Conservation (phyloP, 1,284 basidiomycete genomes). For the Tilletia caries region DNA sequence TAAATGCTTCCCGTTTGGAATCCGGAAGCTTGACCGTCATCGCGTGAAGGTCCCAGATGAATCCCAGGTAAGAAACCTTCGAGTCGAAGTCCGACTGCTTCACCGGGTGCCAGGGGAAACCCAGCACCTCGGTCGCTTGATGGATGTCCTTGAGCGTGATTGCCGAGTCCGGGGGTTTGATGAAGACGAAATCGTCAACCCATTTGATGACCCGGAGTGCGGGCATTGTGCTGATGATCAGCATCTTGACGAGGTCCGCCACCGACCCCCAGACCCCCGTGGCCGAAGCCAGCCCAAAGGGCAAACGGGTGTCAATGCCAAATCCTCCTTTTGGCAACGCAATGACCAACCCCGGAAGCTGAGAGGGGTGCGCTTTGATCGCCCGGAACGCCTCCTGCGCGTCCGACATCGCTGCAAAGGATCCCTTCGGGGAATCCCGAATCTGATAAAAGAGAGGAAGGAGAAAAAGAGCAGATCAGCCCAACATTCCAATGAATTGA, state of each 20-base stretch:
- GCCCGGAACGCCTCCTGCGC: too few species aligned
- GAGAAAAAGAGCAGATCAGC: too few species aligned
- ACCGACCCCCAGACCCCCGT: slow-evolving; percentile 3
- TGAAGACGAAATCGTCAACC: slow-evolving; percentile 8
- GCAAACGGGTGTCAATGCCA: background rate
- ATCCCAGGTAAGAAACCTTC: background rate
- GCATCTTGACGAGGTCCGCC: background rate
- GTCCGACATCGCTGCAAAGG: too few species aligned
- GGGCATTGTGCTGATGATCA: background rate
- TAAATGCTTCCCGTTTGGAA: background rate
- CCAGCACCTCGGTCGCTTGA: background rate
- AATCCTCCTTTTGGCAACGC: too few species aligned
- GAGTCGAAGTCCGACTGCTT: background rate
- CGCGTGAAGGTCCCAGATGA: background rate
- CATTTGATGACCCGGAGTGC: background rate
- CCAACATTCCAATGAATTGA: too few species aligned
- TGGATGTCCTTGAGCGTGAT: background rate
- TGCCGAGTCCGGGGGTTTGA: background rate
- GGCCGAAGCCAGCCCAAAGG: background rate
- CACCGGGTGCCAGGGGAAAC: slow-evolving; percentile 5
- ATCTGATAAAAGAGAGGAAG: too few species aligned
- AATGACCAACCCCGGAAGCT: too few species aligned
- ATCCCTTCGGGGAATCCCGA: too few species aligned
- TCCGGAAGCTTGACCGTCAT: background rate
- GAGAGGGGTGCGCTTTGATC: too few species aligned